Evolutionary conservation across 2,329 filamentous ascomycete species (phyloP), one percentile per base, ranked within the genome.

Genomic region (Fusarium sp.): DNA sequence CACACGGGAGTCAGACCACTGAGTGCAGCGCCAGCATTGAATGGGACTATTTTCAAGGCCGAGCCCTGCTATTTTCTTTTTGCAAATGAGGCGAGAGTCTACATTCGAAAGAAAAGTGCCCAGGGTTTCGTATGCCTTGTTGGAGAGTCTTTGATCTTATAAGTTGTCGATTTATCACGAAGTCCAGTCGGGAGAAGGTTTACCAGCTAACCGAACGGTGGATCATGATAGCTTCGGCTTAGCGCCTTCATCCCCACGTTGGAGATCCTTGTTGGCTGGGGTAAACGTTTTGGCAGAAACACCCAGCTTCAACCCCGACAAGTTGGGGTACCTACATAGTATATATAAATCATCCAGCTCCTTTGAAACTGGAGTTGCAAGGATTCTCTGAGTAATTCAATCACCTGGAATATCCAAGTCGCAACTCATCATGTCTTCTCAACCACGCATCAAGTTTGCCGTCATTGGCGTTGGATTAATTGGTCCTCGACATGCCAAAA

Each of bases 391-490:
- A 17, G n/a, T 24, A 56, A 56, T 24, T 56, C n/a, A n/a, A n/a
- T n/a, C n/a, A n/a, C n/a, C n/a, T n/a, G n/a, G n/a, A n/a, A n/a
- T n/a, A n/a, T n/a, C n/a, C n/a, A n/a, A n/a, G n/a, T n/a, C n/a
- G n/a, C n/a, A n/a, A n/a, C n/a, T n/a, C 38, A 67, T 59, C 49
- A 71, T 72, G 74, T 62, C 73, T 27, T 36, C 63, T 14, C 17
- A 58, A 4, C 40, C 35, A 12, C 64, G 53, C 2, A 58, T 76
- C 27, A 75, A 42, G 38, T 44, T 77, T 9, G 75, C 73, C 70
- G 67, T 85, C 24, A 72, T 81, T 5, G 80, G 80, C 17, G 75
- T 75, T 4, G 80, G 79, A 12, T 62, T 78, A 0, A 80, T 82
- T 33, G 79, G 80, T 1, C 80, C 80, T 2, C 75, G 77, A 1